These are phyloP conservation scores for Huntiella decipiens DNA, from an alignment of 2,329 filamentous ascomycete species.

Conservation along the genomic window DNA sequence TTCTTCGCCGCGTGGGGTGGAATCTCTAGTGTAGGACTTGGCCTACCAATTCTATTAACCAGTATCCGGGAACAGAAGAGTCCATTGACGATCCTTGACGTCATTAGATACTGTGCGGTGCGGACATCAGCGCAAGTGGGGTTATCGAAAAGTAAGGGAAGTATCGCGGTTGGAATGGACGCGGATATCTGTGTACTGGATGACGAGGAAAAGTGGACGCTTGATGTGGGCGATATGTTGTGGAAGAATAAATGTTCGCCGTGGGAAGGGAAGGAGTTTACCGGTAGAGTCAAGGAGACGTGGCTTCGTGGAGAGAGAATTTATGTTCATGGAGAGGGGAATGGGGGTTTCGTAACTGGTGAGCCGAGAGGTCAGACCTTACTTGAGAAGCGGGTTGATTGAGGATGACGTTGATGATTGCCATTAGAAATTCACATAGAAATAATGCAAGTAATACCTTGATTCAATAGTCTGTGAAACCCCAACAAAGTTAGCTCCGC, in stretches of 20 bases:
- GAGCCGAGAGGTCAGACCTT: constrained; percentile 36
- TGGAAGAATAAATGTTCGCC: constrained; percentile 89
- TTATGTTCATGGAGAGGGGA: constrained; percentile 43
- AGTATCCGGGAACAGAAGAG: constrained; percentile 32
- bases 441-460: too few species aligned
- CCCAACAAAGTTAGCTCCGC: too few species aligned
- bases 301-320: constrained; percentile 63
- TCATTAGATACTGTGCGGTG: constrained; percentile 67
- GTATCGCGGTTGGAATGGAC: constrained; percentile 62
- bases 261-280: constrained; percentile 65
- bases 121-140: constrained; percentile 84
- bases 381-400: constrained; percentile 31
- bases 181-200: constrained; percentile 89
- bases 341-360: constrained; percentile 30
- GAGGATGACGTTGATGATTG: too few species aligned
- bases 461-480: too few species aligned
- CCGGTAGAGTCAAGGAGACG: constrained; percentile 64
- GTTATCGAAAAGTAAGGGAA: constrained; percentile 63
- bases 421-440: too few species aligned
- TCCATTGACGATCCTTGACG: constrained; percentile 44
- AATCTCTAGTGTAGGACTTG: constrained; percentile 83
- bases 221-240: constrained; percentile 62
- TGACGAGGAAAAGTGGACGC: constrained; percentile 57
- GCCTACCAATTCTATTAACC: constrained; percentile 77
- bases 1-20: constrained; percentile 96